These are phyloP conservation scores for Boletus mariae DNA, from an alignment of 1,284 basidiomycete genomes.

Conservation along the genomic window DNA sequence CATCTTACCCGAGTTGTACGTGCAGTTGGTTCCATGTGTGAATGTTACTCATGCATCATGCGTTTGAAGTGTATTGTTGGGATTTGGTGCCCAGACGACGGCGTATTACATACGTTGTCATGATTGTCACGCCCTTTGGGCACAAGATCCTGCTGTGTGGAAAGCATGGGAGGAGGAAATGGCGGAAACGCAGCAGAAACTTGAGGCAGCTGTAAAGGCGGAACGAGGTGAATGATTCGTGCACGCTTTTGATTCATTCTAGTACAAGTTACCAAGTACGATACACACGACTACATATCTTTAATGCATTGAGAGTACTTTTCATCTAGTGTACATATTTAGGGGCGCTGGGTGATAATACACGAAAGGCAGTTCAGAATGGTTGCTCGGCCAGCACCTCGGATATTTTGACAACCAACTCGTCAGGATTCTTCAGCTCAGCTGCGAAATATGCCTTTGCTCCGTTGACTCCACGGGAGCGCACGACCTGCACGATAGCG, in stretches of 20 bases:
- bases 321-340: neutral
- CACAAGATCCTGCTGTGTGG: slow-evolving; percentile 30
- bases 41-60: slow-evolving; percentile 6
- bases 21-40: slow-evolving; percentile 12
- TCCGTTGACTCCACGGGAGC: slow-evolving; percentile 40
- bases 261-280: neutral
- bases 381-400: slow-evolving; percentile 51
- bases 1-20: slow-evolving; percentile 54
- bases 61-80: slow-evolving; percentile 38
- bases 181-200: slow-evolving; percentile 33
- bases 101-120: slow-evolving; percentile 50
- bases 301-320: neutral
- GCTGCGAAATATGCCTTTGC: slow-evolving; percentile 57
- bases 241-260: neutral
- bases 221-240: slow-evolving; percentile 1
- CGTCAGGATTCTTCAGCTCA: slow-evolving; percentile 43
- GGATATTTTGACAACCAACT: slow-evolving; percentile 47
- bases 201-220: slow-evolving; percentile 13
- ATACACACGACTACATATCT: neutral
- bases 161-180: slow-evolving; percentile 40
- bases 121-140: slow-evolving; percentile 39
- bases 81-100: slow-evolving; percentile 32
- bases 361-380: slow-evolving; percentile 27
- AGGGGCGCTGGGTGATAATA: neutral
- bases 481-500: slow-evolving; percentile 36